A percentile compares a stretch with the other conserved stretches of the same genome.
phyloP scores from a whole-genome alignment of 805 yeast genomes.

The Danielozyma ontarioensis region DNA sequence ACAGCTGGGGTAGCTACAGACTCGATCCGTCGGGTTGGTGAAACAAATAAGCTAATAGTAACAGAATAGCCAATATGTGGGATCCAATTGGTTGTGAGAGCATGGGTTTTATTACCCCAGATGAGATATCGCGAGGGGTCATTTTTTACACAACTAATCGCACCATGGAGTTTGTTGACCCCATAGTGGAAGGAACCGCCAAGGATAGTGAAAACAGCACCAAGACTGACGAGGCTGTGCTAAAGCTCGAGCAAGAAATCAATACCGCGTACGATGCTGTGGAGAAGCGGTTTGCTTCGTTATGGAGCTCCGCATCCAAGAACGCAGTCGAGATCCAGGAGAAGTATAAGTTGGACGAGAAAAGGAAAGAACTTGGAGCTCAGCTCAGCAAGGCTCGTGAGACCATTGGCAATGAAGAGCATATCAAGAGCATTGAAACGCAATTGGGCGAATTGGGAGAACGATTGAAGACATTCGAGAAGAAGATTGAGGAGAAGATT shows the following conservation, averaged over 20 bases:
- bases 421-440: slow-evolving; percentile 13
- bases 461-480: slow-evolving; percentile 19
- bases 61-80: too few species aligned
- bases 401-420: slow-evolving; percentile 15
- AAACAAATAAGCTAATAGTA: too few species aligned
- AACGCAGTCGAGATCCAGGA: slow-evolving; percentile 26
- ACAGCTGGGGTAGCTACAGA: too few species aligned
- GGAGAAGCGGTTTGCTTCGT: slow-evolving; percentile 23
- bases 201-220: not conserved
- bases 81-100: too few species aligned
- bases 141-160: too few species aligned
- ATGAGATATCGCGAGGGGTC: too few species aligned
- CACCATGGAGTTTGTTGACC: slow-evolving; percentile 35
- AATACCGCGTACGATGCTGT: slow-evolving; percentile 44
- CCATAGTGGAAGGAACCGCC: slow-evolving; percentile 17
- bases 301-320: slow-evolving; percentile 31
- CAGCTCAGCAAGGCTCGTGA: slow-evolving; percentile 26
- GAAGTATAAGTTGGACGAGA: slow-evolving; percentile 24
- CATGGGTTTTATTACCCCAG: too few species aligned
- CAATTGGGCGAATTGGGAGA: slow-evolving; percentile 20
- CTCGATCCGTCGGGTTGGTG: too few species aligned
- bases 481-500: slow-evolving; percentile 12
- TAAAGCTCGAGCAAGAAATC: slow-evolving; percentile 48
- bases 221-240: slow-evolving; percentile 49
- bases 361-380: slow-evolving; percentile 19